Percentiles rank a stretch among this genome's conserved stretches.
Evolutionary conservation across 768 basidiomycete species (phyloP).

Genomic region (Russula griseocarnosa): DNA sequence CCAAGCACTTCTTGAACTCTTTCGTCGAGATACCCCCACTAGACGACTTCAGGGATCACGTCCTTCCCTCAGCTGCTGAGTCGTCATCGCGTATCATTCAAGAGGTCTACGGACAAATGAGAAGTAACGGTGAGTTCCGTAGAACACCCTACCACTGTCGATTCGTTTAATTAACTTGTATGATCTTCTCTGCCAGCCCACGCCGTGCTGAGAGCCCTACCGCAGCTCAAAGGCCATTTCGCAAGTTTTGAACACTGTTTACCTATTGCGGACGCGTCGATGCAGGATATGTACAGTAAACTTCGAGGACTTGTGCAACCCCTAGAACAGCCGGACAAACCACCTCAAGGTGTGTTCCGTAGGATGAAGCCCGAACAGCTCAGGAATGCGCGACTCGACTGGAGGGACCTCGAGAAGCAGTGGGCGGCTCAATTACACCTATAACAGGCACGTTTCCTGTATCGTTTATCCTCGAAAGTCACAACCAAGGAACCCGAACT

Average conservation of each 20-base stretch:
- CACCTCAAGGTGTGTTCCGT: slow-evolving; percentile 11
- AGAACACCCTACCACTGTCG: background rate
- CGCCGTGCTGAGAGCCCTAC: slow-evolving; percentile 3
- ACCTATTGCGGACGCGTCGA: slow-evolving; percentile 5
- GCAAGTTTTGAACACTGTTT: slow-evolving; percentile 4
- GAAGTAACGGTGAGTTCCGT: background rate
- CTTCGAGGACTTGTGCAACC: slow-evolving; percentile 13
- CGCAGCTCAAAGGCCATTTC: background rate
- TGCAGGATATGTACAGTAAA: slow-evolving; percentile 1
- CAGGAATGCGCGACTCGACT: slow-evolving; percentile 1
- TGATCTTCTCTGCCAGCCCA: background rate
- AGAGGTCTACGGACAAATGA: background rate
- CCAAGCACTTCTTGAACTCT: slow-evolving; percentile 9
- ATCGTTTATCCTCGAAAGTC: background rate
- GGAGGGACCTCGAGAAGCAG: background rate
- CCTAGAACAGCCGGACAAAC: slow-evolving; percentile 11
- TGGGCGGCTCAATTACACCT: slow-evolving; percentile 6
- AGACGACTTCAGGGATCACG: slow-evolving; percentile 15
- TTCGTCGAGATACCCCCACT: slow-evolving; percentile 13
- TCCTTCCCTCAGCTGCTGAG: slow-evolving; percentile 10
- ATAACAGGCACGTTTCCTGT: background rate
- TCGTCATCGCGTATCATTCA: background rate
- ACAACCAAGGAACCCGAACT: background rate
- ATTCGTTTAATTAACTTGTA: background rate
- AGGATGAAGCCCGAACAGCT: slow-evolving; percentile 8